Conservation (phyloP, 768 basidiomycete genomes). For the Vishniacozyma victoriae region DNA sequence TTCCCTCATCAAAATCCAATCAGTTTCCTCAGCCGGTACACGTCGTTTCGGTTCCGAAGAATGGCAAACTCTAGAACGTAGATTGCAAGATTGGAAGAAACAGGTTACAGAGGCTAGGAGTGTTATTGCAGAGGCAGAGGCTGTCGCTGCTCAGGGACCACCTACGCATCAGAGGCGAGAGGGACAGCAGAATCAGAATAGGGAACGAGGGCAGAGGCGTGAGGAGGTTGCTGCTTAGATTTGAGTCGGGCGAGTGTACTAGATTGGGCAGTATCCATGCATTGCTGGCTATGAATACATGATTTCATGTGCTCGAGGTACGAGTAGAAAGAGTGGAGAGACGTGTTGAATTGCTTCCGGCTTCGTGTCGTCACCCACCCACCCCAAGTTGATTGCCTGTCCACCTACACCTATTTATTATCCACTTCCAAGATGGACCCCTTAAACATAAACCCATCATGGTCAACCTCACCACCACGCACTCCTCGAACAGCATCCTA, state of each 20-base stretch:
- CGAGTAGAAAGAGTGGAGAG: too few relatives aligned
- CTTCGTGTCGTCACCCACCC: neutral
- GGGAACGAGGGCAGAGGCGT: neutral
- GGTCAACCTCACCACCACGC: conserved; percentile 13
- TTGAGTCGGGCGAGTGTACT: too few relatives aligned
- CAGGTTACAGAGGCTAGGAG: conserved; percentile 34
- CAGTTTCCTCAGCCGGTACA: conserved; percentile 23
- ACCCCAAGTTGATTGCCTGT: neutral
- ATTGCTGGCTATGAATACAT: too few relatives aligned
- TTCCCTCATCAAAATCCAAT: conserved; percentile 34
- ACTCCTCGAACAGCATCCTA: neutral
- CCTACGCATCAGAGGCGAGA: conserved; percentile 3
- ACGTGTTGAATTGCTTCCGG: too few relatives aligned
- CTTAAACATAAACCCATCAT: conserved; percentile 24
- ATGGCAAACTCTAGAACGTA: conserved; percentile 40
- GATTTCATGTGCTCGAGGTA: too few relatives aligned
- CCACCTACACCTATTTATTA: conserved; percentile 25
- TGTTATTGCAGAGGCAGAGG: conserved; percentile 40
- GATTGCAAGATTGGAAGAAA: conserved; percentile 42
- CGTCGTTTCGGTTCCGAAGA: conserved; percentile 31
- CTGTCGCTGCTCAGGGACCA: conserved; percentile 21
- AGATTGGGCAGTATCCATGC: too few relatives aligned
- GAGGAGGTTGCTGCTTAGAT: neutral
- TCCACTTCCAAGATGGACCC: too few relatives aligned
- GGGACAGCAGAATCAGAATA: neutral